phyloP scores from a whole-genome alignment of 208 protist species.

The Trypanosoma vivax region DNA sequence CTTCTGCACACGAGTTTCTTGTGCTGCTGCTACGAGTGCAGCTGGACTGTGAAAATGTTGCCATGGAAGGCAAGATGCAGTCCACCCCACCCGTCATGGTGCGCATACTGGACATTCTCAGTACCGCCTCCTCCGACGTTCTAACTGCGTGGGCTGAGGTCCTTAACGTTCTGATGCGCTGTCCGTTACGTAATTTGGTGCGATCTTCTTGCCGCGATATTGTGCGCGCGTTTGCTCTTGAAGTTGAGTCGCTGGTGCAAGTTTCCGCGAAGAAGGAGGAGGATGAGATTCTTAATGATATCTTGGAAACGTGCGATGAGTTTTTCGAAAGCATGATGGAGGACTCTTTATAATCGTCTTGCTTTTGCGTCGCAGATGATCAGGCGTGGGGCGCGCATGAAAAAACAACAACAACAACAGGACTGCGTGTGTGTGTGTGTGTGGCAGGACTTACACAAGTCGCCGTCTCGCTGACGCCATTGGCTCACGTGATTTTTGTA shows the following conservation, averaged over 20 bases:
- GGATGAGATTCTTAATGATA: slow-evolving; percentile 80
- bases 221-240: slow-evolving; percentile 53
- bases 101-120: slow-evolving; percentile 66
- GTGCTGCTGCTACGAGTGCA: slow-evolving; percentile 71
- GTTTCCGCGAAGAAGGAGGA: slow-evolving; percentile 65
- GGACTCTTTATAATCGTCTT: neutral
- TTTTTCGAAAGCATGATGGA: slow-evolving; percentile 52
- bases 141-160: slow-evolving; percentile 61
- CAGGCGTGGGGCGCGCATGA: too few species aligned
- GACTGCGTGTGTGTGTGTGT: neutral
- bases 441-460: too few species aligned
- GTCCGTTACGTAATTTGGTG: slow-evolving; percentile 39
- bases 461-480: neutral
- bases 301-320: slow-evolving; percentile 80
- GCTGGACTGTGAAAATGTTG: slow-evolving; percentile 83
- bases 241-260: slow-evolving; percentile 68
- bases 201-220: slow-evolving; percentile 55
- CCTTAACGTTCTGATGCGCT: slow-evolving; percentile 47
- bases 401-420: too few species aligned
- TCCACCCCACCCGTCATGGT: slow-evolving; percentile 65
- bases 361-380: too few species aligned
- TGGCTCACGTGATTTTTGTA: slow-evolving; percentile 1
- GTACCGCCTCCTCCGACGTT: slow-evolving; percentile 52
- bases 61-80: slow-evolving; percentile 52
- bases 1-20: slow-evolving; percentile 53